These are phyloP conservation scores for Chloranthus sessilifolius DNA, from an alignment of 164 flowering plant species.

Conservation along the genomic window DNA sequence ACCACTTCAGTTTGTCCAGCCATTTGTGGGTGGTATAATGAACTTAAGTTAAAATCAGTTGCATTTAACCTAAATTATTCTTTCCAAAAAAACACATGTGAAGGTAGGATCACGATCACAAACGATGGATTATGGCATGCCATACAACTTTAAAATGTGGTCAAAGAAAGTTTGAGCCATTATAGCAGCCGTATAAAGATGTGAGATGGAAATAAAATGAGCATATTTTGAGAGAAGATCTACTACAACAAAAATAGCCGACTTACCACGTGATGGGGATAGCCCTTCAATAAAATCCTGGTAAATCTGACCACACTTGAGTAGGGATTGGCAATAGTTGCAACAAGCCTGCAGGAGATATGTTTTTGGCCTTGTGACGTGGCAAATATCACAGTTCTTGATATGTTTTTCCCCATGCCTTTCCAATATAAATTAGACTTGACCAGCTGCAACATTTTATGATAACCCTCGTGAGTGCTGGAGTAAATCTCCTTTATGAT, in stretches of 20 bases:
- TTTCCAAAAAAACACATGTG: not conserved
- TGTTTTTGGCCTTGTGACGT: not conserved
- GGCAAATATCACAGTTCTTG: not conserved
- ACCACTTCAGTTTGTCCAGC: not conserved
- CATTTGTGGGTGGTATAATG: conserved; percentile 1
- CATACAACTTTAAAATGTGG: conserved; percentile 6
- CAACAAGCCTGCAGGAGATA: not conserved
- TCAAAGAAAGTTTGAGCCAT: not conserved
- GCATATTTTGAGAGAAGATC: conserved; percentile 1
- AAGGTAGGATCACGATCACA: not conserved
- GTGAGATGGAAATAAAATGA: conserved; percentile 4
- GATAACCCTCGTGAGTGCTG: conserved; percentile 5
- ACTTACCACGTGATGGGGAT: not conserved
- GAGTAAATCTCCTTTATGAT: not conserved
- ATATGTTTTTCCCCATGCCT: not conserved
- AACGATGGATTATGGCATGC: not conserved
- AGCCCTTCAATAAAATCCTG: conserved; percentile 5
- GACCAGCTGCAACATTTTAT: conserved; percentile 1
- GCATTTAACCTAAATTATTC: not conserved
- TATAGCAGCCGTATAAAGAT: not conserved
- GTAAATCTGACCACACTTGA: not conserved
- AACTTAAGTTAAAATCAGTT: conserved; percentile 4
- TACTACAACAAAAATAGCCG: conserved; percentile 4
- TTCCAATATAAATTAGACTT: not conserved
- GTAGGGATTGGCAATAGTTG: not conserved